A percentile compares a stretch with the other conserved stretches of the same genome.
phyloP scores from a whole-genome alignment of 129 eudicot genomes.

The Artemisia tridentata region DNA sequence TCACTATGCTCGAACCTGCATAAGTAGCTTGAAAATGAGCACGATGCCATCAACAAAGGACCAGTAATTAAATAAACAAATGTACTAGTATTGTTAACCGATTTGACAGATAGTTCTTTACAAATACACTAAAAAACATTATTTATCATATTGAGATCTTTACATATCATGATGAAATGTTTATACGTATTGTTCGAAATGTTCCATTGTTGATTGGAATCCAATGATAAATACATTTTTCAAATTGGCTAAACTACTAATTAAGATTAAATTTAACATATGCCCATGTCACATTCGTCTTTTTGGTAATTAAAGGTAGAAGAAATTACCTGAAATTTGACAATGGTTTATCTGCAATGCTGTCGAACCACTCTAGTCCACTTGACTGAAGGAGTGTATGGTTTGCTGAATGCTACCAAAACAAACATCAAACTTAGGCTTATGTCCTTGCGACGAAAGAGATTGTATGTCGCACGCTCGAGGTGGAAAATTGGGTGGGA shows the following conservation, averaged over 20 bases:
- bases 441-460: neutral
- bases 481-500: neutral
- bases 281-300: neutral
- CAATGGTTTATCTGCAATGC: constrained; percentile 39
- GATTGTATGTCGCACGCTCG: neutral
- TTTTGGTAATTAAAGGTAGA: constrained; percentile 11
- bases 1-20: constrained; percentile 37
- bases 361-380: constrained; percentile 48
- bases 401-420: constrained; percentile 35
- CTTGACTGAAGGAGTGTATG: constrained; percentile 43
- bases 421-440: constrained; percentile 13
- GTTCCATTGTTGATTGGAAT: neutral
- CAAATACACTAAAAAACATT: too few relatives aligned
- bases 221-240: neutral
- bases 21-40: constrained; percentile 19
- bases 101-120: neutral
- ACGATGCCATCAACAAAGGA: neutral
- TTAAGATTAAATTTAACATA: neutral
- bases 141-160: too few relatives aligned
- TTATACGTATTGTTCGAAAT: too few relatives aligned
- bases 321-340: constrained; percentile 35
- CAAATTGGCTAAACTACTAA: constrained; percentile 7
- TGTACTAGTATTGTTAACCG: neutral
- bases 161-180: too few relatives aligned
- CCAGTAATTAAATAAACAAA: too few relatives aligned